A percentile compares a stretch with the other conserved stretches of the same genome.
phyloP scores from a whole-genome alignment of 2,329 filamentous ascomycete genomes.

The Penicillium sp. region DNA sequence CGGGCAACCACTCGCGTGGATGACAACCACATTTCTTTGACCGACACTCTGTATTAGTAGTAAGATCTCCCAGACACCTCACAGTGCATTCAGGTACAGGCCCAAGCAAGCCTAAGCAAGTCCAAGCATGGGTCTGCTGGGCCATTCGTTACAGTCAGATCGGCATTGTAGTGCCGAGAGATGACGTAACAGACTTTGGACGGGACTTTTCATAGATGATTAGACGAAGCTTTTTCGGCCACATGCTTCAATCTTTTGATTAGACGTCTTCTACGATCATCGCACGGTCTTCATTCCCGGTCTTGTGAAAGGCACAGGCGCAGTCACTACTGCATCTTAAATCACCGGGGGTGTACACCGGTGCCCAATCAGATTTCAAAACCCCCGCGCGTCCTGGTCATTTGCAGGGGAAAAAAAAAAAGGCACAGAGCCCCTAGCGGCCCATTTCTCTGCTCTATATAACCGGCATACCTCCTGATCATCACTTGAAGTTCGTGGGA shows the following conservation, averaged over 20 bases:
- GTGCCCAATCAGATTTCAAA: conserved; percentile 9
- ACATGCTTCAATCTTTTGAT: neutral
- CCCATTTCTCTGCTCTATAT: conserved; percentile 3
- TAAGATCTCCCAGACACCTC: neutral
- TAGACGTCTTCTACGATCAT: neutral
- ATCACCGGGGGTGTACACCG: neutral
- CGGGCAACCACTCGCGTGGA: neutral
- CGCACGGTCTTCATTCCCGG: neutral
- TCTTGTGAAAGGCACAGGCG: neutral
- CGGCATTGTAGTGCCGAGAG: conserved; percentile 17
- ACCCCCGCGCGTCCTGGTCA: conserved; percentile 12
- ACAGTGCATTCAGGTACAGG: neutral
- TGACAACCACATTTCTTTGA: neutral
- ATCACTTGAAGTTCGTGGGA: neutral
- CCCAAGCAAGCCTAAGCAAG: no score
- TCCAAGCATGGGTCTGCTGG: conserved; percentile 1
- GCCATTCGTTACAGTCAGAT: conserved; percentile 1
- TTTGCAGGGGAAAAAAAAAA: neutral
- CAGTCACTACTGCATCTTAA: conserved; percentile 2
- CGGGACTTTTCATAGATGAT: neutral
- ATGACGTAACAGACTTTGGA: conserved; percentile 12
- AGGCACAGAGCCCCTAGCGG: neutral
- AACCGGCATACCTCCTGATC: neutral
- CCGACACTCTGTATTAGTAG: neutral
- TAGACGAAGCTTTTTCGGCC: neutral